Evolutionary conservation across 306 rosid species (phyloP), one percentile per base, ranked within the genome.

Genomic region (Dalbergia cultrata): DNA sequence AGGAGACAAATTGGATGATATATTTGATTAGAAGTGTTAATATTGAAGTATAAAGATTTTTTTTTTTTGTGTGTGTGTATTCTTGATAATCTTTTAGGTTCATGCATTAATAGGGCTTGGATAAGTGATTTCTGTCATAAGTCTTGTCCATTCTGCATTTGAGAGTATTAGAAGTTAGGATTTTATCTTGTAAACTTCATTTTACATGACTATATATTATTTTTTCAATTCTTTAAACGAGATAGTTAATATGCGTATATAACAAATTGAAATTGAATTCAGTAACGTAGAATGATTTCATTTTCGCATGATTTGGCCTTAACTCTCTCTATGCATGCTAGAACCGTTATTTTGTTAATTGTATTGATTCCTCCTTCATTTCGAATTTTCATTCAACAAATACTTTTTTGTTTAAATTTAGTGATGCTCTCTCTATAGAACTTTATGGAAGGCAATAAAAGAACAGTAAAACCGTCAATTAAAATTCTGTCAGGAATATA

Each of bases 141-240:
- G 80, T 54, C 62, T 57, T 52, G 6, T 67, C 80, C 21, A 34
- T 34, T 59, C 52, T 19, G 45, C 58, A 49, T 74, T 33, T 33
- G 68, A 56, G 80, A 81, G 70, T 45, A 57, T 72, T 58, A 58
- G 56, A 41, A 21, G 16, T 73, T 75, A 75, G 70, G 60, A 31
- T 9, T 75, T 3, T 13, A n/a, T 75, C 8, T 16, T 61, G 49
- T 5, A 16, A 43, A 14, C 41, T 53, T 70, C 21, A 70, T 49
- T 18, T 70, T 47, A 64, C 63, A 53, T 18, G 34, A 54, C 52
- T 37, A 19, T 72, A 34, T 71, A 21, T 52, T 70, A 39, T 56
- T 19, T 35, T 8, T 11, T 57, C 18, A 53, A 39, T 57, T 34
- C 17, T 16, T 26, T 26, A 74, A 74, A 74, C 43, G 21, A 41